Conservation (phyloP, 2,329 filamentous ascomycete species). For the Aspergillus cejpii region DNA sequence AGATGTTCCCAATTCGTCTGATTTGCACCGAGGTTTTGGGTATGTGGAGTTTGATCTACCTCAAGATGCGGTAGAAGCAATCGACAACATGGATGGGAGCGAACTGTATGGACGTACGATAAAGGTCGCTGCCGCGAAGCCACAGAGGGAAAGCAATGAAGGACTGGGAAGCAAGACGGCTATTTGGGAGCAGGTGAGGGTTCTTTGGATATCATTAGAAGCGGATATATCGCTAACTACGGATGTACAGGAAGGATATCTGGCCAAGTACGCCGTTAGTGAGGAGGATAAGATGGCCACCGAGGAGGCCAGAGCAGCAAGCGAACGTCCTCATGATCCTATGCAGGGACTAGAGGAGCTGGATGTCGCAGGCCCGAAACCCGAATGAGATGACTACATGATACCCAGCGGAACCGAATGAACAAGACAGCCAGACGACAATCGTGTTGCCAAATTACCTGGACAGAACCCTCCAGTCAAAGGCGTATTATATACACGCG, state of each 20-base stretch:
- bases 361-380: conserved; percentile 88
- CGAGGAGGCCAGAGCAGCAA: conserved; percentile 49
- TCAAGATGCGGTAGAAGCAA: conserved; percentile 84
- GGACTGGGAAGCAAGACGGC: conserved; percentile 89
- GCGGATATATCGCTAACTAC: conserved; percentile 18
- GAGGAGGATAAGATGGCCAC: conserved; percentile 66
- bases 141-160: conserved; percentile 80
- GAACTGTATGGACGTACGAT: conserved; percentile 89
- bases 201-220: not conserved
- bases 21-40: conserved; percentile 84
- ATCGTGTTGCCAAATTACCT: conserved; percentile 26
- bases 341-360: conserved; percentile 94
- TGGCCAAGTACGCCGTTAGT: conserved; percentile 77
- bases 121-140: conserved; percentile 86
- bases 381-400: conserved; percentile 47
- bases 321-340: conserved; percentile 62
- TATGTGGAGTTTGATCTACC: conserved; percentile 90
- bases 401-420: conserved; percentile 18
- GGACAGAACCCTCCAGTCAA: conserved; percentile 23
- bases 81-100: conserved; percentile 98
- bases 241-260: conserved; percentile 71
- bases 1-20: conserved; percentile 68
- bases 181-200: conserved; percentile 86
- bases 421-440: conserved; percentile 20
- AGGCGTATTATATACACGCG: conserved; percentile 36